Percentiles rank a stretch among this genome's conserved stretches.
phyloP scores from a whole-genome alignment of 108 stramenopile species.

The Skeletonema costatum region DNA sequence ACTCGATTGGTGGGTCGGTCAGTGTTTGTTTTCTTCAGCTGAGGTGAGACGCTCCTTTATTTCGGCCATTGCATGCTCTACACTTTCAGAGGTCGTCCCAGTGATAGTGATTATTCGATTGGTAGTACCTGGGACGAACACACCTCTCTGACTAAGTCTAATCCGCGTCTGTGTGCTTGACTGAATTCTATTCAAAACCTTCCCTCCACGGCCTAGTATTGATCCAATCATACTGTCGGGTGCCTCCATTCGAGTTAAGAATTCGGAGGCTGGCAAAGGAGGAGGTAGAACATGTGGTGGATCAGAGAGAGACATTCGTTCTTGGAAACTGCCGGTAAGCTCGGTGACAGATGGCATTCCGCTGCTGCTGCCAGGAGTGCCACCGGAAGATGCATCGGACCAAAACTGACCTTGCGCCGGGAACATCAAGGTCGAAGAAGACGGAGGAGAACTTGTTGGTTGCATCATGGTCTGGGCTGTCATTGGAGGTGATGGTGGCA shows the following conservation, averaged over 20 bases:
- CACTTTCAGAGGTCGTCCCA: constrained; percentile 63
- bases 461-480: constrained; percentile 22
- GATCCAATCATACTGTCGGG: constrained; percentile 76
- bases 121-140: constrained; percentile 75
- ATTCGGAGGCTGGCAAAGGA: constrained; percentile 5
- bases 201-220: constrained; percentile 71
- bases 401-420: background rate
- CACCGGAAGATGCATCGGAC: background rate
- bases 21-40: background rate
- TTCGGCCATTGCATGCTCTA: constrained; percentile 57
- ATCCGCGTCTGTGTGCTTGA: constrained; percentile 64
- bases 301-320: constrained; percentile 24
- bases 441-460: constrained; percentile 2
- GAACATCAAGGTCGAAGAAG: background rate
- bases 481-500: constrained; percentile 9
- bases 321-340: background rate
- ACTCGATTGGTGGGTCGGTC: background rate
- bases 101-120: constrained; percentile 75
- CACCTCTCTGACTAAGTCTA: constrained; percentile 72
- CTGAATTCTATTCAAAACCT: constrained; percentile 67
- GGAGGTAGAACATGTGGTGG: background rate
- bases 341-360: background rate
- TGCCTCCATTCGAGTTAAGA: constrained; percentile 55
- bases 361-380: background rate
- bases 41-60: constrained; percentile 54